Conservation (phyloP, 2,329 filamentous ascomycete species). For the Fusarium xyrophilum region DNA sequence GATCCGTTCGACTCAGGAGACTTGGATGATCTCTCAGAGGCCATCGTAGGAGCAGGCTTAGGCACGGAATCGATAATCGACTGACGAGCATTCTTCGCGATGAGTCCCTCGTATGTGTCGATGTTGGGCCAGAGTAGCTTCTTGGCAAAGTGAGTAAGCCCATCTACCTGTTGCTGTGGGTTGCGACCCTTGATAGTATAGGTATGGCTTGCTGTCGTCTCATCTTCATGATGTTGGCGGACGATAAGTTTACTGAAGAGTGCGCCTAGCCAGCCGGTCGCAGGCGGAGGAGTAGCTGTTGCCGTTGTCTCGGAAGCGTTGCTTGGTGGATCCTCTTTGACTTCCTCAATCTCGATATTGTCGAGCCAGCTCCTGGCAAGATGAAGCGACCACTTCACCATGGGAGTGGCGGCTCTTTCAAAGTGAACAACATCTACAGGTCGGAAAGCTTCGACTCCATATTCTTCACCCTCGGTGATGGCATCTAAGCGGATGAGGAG, state of each 20-base stretch:
- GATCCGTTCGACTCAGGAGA: constrained; percentile 47
- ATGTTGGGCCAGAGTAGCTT: constrained; percentile 69
- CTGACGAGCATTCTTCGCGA: constrained; percentile 56
- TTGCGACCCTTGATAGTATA: constrained; percentile 64
- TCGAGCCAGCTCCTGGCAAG: constrained; percentile 72
- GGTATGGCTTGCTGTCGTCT: constrained; percentile 44
- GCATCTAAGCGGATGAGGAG: constrained; percentile 70
- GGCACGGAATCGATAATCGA: constrained; percentile 43
- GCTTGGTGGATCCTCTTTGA: constrained; percentile 40
- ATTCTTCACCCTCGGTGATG: constrained; percentile 66
- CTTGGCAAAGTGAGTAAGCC: constrained; percentile 68
- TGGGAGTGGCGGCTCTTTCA: constrained; percentile 65
- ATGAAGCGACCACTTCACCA: constrained; percentile 72
- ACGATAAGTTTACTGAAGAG: constrained; percentile 63
- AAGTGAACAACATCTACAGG: constrained; percentile 66
- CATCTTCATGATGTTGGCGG: constrained; percentile 49
- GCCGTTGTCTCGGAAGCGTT: constrained; percentile 3
- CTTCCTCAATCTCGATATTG: constrained; percentile 66
- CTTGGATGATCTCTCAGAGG: constrained; percentile 30
- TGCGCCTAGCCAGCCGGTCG: constrained; percentile 60
- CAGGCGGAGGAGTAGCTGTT: constrained; percentile 18
- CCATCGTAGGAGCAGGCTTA: constrained; percentile 43
- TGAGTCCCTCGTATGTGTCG: constrained; percentile 57
- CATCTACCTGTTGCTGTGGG: constrained; percentile 64
- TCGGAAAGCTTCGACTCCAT: constrained; percentile 58